Evolutionary conservation across 2,329 filamentous ascomycete species (phyloP).

Genomic region (Grosmannia penicillata): DNA sequence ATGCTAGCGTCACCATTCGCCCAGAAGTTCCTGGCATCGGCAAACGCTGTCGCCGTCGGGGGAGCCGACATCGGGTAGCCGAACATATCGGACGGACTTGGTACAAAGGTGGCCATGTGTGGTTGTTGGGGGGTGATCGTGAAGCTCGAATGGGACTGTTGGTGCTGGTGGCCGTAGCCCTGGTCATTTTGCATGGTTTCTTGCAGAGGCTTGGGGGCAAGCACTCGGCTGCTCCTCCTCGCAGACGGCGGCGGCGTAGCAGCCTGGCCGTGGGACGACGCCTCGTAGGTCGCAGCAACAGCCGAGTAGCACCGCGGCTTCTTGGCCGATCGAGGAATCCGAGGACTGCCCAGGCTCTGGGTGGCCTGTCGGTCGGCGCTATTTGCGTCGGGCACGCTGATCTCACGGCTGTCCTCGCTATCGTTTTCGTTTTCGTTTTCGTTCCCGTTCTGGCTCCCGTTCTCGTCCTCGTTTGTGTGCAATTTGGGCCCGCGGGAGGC

Average conservation of each 20-base stretch:
- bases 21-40: slow-evolving; percentile 36
- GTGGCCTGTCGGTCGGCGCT: slow-evolving; percentile 1
- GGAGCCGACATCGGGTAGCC: slow-evolving; percentile 46
- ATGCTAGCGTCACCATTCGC: slow-evolving; percentile 27
- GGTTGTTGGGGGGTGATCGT: slow-evolving; percentile 32
- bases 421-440: slow-evolving; percentile 1
- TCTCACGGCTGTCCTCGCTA: neutral
- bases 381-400: neutral
- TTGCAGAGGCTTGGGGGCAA: slow-evolving; percentile 31
- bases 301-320: slow-evolving; percentile 28
- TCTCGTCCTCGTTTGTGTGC: neutral
- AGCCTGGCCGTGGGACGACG: slow-evolving; percentile 31
- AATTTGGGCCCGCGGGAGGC: neutral
- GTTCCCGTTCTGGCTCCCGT: slow-evolving; percentile 15
- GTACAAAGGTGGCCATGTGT: slow-evolving; percentile 31
- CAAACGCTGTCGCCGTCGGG: slow-evolving; percentile 29
- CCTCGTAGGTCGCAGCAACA: slow-evolving; percentile 1
- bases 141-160: slow-evolving; percentile 19
- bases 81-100: slow-evolving; percentile 39
- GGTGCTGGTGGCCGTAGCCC: slow-evolving; percentile 30
- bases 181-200: slow-evolving; percentile 44
- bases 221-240: slow-evolving; percentile 38
- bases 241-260: slow-evolving; percentile 45
- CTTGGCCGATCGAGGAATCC: slow-evolving; percentile 22
- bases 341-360: slow-evolving; percentile 12